Conservation (phyloP, 345 rosid species). For the Populus nigra region DNA sequence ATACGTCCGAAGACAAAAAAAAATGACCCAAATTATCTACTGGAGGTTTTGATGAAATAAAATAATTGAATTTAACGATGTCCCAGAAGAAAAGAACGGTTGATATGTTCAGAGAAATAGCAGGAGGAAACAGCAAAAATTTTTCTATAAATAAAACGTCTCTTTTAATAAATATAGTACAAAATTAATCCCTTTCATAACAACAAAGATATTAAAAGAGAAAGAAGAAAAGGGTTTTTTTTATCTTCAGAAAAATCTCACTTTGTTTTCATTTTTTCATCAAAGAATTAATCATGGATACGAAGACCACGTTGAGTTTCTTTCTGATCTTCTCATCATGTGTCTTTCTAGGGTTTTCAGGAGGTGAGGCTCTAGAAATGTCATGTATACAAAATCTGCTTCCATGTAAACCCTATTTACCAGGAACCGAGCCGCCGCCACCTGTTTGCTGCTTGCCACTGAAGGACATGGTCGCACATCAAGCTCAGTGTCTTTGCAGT, state of each 20-base stretch:
- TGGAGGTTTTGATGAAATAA: too few relatives aligned
- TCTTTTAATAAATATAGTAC: not conserved
- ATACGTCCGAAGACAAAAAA: too few relatives aligned
- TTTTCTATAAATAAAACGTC: not conserved
- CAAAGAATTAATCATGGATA: slow-evolving; percentile 7
- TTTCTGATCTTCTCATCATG: slow-evolving; percentile 9
- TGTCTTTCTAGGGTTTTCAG: not conserved
- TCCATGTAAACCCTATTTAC: slow-evolving; percentile 44
- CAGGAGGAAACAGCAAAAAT: not conserved
- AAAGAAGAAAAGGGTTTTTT: too few relatives aligned
- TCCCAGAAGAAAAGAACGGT: not conserved
- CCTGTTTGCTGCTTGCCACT: slow-evolving; percentile 50
- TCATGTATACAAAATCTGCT: slow-evolving; percentile 40
- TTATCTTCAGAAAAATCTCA: too few relatives aligned
- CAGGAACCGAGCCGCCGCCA: slow-evolving; percentile 26
- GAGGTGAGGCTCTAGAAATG: not conserved
- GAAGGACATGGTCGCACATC: slow-evolving; percentile 30
- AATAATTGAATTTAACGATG: too few relatives aligned
- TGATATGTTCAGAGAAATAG: not conserved
- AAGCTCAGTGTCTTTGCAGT: slow-evolving; percentile 45
- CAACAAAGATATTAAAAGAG: too few relatives aligned
- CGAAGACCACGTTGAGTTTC: not conserved
- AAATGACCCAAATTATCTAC: too few relatives aligned
- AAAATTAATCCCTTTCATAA: too few relatives aligned
- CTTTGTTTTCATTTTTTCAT: too few relatives aligned